Base-by-base conservation (phyloP, 257 asterid genomes). In the Coffea eugenioides region DNA sequence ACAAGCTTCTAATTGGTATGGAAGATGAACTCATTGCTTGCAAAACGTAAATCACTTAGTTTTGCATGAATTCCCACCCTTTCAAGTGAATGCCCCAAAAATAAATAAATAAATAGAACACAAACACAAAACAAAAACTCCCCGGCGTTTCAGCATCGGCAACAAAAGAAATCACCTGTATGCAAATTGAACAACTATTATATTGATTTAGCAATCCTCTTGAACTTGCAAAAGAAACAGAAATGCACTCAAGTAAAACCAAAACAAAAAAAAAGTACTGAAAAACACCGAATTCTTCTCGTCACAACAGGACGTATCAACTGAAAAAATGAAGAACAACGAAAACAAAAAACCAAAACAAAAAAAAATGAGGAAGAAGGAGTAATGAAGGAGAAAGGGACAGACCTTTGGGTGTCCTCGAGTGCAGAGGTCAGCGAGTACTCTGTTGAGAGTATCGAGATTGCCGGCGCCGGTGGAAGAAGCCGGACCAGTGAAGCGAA, bases 351-450 rank as follows among this genome's bases (percentile, higher is more conserved):
- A 2, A 39, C 41, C 41, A 39, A 39, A 51, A 69, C 21, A 14
- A 16, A 71, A 15, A 20, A 12, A 45, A 61, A 20, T 31, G 23
- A 18, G 4, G 43, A 39, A 39, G 43, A 54, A 56, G 8, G 18
- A 52, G 13, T 1, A 48, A 52, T 0, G 21, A 14, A 14, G 21
- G 21, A 52, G 9, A 61, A 21, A 61, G 15, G 31, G 8, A 69
- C 56, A n/a, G 48, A 92, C 97, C 97, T 90, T 91, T 23, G 92
- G 94, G 83, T 79, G 88, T 59, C 93, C 92, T 46, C 92, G 90
- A 76, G 85, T 86, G 86, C 96, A 94, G 69, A 94, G 90, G 78
- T 91, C 97, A 15, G 93, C 85, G 31, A 94, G 90, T 5, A 93
- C 87, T 23, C 94, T 85, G 56, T 92, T 87, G 75, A 95, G 91